Conservation (phyloP, 1,284 basidiomycete species). For the Cystobasidium pallidum region DNA sequence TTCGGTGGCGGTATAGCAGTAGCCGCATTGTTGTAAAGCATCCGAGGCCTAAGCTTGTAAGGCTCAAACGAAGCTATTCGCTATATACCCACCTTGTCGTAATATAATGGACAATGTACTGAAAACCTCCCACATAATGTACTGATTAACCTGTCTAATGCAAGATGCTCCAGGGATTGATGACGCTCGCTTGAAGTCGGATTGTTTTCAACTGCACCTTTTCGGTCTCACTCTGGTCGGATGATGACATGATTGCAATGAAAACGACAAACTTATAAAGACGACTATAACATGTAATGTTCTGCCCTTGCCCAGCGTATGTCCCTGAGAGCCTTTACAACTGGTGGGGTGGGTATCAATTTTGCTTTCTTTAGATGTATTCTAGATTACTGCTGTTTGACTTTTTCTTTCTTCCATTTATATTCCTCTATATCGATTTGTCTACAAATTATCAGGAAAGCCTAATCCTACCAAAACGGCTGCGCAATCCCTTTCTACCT, state of each 20-base stretch:
- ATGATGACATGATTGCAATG: slow-evolving; percentile 4
- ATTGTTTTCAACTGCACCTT: no score
- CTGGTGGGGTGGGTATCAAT: not conserved
- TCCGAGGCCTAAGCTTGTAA: not conserved
- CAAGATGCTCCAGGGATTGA: no score
- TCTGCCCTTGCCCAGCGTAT: no score
- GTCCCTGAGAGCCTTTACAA: not conserved
- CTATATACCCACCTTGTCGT: no score
- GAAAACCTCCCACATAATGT: no score
- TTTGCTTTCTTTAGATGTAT: not conserved
- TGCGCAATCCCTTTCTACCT: slow-evolving; percentile 29
- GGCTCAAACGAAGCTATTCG: no score
- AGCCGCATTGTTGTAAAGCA: not conserved
- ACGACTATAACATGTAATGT: not conserved
- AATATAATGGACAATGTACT: no score
- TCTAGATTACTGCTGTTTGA: not conserved
- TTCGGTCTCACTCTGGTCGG: no score
- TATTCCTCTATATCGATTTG: not conserved
- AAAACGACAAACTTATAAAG: not conserved
- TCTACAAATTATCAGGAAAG: slow-evolving; percentile 9
- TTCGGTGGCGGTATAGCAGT: slow-evolving; percentile 26
- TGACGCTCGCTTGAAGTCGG: no score
- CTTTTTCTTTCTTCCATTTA: not conserved
- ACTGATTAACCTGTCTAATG: no score
- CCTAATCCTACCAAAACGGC: slow-evolving; percentile 22